Evolutionary conservation across 2,329 filamentous ascomycete genomes (phyloP), one percentile per base, ranked within the genome.

Genomic region (Claviceps humidiphila): DNA sequence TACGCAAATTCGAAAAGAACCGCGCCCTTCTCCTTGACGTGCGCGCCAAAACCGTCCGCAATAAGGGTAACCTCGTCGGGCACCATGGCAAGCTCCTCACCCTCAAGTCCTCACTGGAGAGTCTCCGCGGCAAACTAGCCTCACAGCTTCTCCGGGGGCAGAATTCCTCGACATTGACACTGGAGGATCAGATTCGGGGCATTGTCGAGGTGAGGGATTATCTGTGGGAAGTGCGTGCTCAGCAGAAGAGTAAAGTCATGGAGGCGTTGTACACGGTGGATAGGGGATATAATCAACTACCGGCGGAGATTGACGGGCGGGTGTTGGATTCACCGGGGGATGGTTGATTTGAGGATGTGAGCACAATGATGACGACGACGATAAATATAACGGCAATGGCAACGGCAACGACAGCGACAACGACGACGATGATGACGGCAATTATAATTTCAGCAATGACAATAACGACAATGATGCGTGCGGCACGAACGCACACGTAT

Each of bases 1-100:
- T 95, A n/a, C 80, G 81, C 63, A 96, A 96, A 67, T 96, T 89
- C 68, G 89, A 95, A 66, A 88, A 87, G 69, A 97, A 97, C 73
- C 84, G 85, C 56, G 76, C 82, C 49, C 75, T 96, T 1, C 79
- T 97, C 24, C 79, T 77, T 49, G 85, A 84, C 58, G 85, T 97
- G 53, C 82, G 89, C 56, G 80, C 85, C 54, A 86, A 85, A 61
- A 95, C 90, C 1, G 82, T 95, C 24, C 80, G 81, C 55, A 95
- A 96, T 71, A 96, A 96, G 69, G 81, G 82, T 57, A 77, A 94
- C 39, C 77, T 97, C 8, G 81, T 93, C 57, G 85, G 89, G 60
- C 90, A 96, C 67, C 93, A 94, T 61, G 82, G 85, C 55, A 85
- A 87, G 56, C 78, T 97, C 41, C 75, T 93, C 51, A 85, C 85